phyloP scores from a whole-genome alignment of 192 early-diverging fungal species.

The Spizellomyces sp. region DNA sequence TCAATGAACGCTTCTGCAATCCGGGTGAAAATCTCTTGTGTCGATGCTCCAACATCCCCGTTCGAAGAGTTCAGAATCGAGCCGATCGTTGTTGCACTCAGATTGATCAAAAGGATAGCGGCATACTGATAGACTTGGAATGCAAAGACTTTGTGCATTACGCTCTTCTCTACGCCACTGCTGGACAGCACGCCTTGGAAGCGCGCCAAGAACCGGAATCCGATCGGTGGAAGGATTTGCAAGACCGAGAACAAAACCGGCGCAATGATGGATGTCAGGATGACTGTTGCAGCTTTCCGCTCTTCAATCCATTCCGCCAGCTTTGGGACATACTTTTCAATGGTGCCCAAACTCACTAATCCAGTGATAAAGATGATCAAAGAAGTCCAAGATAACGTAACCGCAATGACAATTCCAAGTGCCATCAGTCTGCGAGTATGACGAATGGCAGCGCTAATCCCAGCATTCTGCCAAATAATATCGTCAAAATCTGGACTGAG shows the following conservation, averaged over 20 bases:
- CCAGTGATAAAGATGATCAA: slow-evolving; percentile 33
- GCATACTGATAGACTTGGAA: slow-evolving; percentile 44
- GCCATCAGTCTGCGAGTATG: slow-evolving; percentile 38
- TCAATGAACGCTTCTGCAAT: background rate
- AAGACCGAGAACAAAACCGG: slow-evolving; percentile 40
- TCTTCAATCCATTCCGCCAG: slow-evolving; percentile 27
- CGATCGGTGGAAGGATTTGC: slow-evolving; percentile 40
- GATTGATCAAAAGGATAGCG: slow-evolving; percentile 15
- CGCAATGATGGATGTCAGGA: slow-evolving; percentile 36
- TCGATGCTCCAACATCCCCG: background rate
- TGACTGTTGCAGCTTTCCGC: slow-evolving; percentile 10
- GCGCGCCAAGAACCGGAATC: slow-evolving; percentile 35
- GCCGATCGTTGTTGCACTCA: slow-evolving; percentile 9
- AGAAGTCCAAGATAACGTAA: slow-evolving; percentile 39
- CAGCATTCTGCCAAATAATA: slow-evolving; percentile 56
- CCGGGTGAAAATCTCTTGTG: background rate
- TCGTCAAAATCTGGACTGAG: slow-evolving; percentile 46
- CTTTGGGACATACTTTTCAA: slow-evolving; percentile 4
- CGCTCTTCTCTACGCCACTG: slow-evolving; percentile 44
- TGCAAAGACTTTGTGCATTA: slow-evolving; percentile 47
- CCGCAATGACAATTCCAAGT: slow-evolving; percentile 28
- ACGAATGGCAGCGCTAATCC: slow-evolving; percentile 22
- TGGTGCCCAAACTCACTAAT: slow-evolving; percentile 17
- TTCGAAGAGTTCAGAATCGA: background rate
- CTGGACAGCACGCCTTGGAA: slow-evolving; percentile 37